Evolutionary conservation across 192 early-diverging fungal species (phyloP), one percentile per base, ranked within the genome.

Genomic region (Coemansia sp.): DNA sequence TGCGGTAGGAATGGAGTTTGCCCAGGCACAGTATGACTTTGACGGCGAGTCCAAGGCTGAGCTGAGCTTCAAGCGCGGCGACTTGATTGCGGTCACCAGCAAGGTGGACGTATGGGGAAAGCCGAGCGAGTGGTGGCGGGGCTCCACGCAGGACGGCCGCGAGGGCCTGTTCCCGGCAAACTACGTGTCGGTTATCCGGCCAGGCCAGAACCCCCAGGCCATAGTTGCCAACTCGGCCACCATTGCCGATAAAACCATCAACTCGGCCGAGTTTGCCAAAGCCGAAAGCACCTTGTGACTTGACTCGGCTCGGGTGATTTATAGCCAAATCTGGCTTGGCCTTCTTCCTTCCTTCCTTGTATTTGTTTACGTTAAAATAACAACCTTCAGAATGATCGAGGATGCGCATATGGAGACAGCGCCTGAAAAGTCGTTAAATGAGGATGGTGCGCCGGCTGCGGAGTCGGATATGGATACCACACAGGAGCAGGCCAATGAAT

Each of bases 151-250:
- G 56, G 82, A 81, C 43, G 94, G 96, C 5, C 79, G 78, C 36
- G 84, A 91, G 59, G 96, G 94, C 10, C 58, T 90, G 17, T 99
- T 99, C 81, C 94, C 96, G 10, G 82, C 85, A 54, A 94, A 85
- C 56, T 98, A 94, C 57, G 91, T 93, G n/a, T 83, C 91, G 32
- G 81, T 92, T 9, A 89, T 97, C 31, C 44, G 51, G 52, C 66
- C 73, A 16, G 73, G 73, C 17, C 85, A 87, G 66, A 93, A 92
- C n/a, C 72, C 77, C 73, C 66, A 69, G 43, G 73, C 66, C 1
- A 58, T 69, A 44, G 66, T 64, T 12, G 73, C 73, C 12, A 47
- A 45, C 20, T 76, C 73, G 17, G 62, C 66, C 4, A 47, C 45
- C 11, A 47, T 34, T 15, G 62, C 73, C 6, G 58, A 54, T 1